These are phyloP conservation scores for Macadamia tetraphylla DNA, from an alignment of 164 flowering plant genomes.

Conservation along the genomic window DNA sequence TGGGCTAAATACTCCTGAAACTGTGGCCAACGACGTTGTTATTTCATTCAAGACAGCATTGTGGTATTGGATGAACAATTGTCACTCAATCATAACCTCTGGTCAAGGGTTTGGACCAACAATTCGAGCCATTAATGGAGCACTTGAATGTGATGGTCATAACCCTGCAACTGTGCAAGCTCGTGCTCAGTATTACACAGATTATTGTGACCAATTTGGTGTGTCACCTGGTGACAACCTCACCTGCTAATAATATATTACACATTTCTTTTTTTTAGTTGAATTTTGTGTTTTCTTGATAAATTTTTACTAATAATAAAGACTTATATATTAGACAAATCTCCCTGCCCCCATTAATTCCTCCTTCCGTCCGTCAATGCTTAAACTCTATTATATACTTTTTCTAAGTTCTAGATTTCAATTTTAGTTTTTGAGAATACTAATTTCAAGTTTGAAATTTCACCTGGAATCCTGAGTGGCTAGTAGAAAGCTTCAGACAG, in stretches of 20 bases:
- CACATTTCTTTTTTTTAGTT: too few species aligned
- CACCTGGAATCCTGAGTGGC: too few species aligned
- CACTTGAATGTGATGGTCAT: constrained; percentile 42
- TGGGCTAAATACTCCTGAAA: constrained; percentile 47
- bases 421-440: too few species aligned
- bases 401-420: too few species aligned
- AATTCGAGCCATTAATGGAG: constrained; percentile 52
- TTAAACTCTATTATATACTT: too few species aligned
- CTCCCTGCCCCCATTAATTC: too few species aligned
- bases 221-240: constrained; percentile 49
- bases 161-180: constrained; percentile 25
- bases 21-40: constrained; percentile 34
- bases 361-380: too few species aligned
- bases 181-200: constrained; percentile 33
- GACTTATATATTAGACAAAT: too few species aligned
- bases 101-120: constrained; percentile 64
- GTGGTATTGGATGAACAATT: constrained; percentile 58
- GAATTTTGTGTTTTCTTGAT: too few species aligned
- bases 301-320: too few species aligned
- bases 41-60: constrained; percentile 51
- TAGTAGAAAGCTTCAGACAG: too few species aligned
- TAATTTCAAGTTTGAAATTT: too few species aligned
- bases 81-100: constrained; percentile 24
- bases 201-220: constrained; percentile 40
- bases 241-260: constrained; percentile 29